phyloP scores from a whole-genome alignment of 2,329 filamentous ascomycete genomes.

The Hirsutella thompsonii region DNA sequence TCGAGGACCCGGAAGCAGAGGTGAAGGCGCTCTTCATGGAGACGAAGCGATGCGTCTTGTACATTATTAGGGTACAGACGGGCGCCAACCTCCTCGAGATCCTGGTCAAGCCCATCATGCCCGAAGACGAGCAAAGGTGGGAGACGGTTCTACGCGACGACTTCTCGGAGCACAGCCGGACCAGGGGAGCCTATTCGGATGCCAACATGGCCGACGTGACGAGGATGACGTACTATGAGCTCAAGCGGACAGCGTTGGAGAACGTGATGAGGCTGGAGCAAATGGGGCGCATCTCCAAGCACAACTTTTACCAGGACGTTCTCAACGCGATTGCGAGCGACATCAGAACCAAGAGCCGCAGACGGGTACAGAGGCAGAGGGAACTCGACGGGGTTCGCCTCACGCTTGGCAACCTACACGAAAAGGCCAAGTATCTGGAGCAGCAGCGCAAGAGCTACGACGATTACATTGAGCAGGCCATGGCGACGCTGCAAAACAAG shows the following conservation, averaged over 20 bases:
- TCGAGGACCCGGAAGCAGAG: conserved; percentile 86
- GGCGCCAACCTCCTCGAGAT: conserved; percentile 91
- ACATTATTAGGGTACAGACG: conserved; percentile 93
- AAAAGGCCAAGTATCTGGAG: conserved; percentile 86
- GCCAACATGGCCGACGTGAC: conserved; percentile 81
- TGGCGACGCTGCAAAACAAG: conserved; percentile 93
- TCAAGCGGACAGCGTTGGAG: conserved; percentile 87
- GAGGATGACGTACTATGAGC: conserved; percentile 75
- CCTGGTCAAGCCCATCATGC: conserved; percentile 74
- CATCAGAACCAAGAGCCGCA: conserved; percentile 91
- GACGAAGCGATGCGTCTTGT: conserved; percentile 91
- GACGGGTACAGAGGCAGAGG: conserved; percentile 79
- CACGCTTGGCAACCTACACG: conserved; percentile 62
- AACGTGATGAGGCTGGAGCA: conserved; percentile 87
- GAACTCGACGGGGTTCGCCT: conserved; percentile 76
- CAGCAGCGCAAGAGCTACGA: conserved; percentile 96
- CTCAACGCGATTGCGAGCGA: conserved; percentile 93
- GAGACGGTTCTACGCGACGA: conserved; percentile 69
- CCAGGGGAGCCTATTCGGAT: conserved; percentile 80
- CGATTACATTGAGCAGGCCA: conserved; percentile 97
- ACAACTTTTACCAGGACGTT: conserved; percentile 95
- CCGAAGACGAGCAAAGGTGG: conserved; percentile 88
- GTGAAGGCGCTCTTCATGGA: conserved; percentile 94
- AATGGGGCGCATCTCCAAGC: conserved; percentile 71
- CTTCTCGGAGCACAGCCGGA: conserved; percentile 50